Evolutionary conservation across 495 filamentous ascomycete species (phyloP).

Genomic region (Penicillium lividum): DNA sequence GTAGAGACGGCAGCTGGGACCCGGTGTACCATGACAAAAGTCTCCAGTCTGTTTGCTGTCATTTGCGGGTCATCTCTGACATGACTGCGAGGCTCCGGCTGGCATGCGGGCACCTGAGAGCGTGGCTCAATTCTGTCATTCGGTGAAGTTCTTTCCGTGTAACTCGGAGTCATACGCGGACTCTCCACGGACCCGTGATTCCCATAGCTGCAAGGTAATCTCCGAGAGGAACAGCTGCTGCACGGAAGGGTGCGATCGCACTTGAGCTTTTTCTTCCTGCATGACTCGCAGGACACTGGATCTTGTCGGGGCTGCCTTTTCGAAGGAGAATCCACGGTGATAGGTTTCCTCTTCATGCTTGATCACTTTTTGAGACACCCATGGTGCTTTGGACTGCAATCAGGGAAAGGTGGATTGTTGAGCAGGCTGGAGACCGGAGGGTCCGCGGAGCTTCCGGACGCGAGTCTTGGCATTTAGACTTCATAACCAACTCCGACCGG

Average conservation of each 20-base stretch:
- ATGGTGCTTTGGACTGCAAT: too few species aligned
- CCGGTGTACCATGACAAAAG: slow-evolving; percentile 42
- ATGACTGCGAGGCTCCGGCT: neutral
- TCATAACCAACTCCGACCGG: neutral
- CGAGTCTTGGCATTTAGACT: neutral
- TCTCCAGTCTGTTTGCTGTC: slow-evolving; percentile 41
- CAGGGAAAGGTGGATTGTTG: too few species aligned
- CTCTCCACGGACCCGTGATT: neutral
- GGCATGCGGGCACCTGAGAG: neutral
- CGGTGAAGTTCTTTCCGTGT: neutral
- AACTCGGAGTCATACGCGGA: neutral
- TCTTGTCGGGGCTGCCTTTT: slow-evolving; percentile 43
- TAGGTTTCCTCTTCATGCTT: slow-evolving; percentile 33
- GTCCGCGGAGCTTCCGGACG: slow-evolving; percentile 32
- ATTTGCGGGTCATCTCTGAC: slow-evolving; percentile 23
- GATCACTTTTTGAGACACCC: neutral
- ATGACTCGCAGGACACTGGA: slow-evolving; percentile 49
- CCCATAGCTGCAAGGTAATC: slow-evolving; percentile 37
- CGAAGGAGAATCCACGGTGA: slow-evolving; percentile 1
- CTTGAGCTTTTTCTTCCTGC: slow-evolving; percentile 19
- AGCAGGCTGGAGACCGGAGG: slow-evolving; percentile 23
- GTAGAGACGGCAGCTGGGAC: slow-evolving; percentile 29
- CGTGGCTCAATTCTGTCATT: neutral
- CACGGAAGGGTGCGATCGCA: slow-evolving; percentile 38
- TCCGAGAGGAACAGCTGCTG: slow-evolving; percentile 43